Conservation (phyloP, 352 stramenopile species). For the Phytophthora colocasiae region DNA sequence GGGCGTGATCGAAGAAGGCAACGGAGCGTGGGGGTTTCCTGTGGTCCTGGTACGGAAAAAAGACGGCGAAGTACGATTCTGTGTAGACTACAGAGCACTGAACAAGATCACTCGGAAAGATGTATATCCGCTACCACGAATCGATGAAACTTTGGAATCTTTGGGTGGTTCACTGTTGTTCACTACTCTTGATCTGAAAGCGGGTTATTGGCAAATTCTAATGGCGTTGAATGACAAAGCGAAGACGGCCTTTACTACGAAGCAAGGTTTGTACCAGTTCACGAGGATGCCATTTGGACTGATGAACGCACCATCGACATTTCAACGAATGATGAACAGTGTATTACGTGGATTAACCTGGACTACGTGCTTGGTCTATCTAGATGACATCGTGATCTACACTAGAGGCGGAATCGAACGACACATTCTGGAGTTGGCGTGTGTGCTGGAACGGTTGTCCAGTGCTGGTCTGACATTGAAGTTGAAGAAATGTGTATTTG, state of each 20-base stretch:
- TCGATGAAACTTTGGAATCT: neutral
- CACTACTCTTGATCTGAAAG: neutral
- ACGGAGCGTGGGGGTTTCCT: neutral
- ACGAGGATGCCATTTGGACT: neutral
- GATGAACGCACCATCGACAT: neutral
- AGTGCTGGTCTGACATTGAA: neutral
- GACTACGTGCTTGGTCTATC: neutral
- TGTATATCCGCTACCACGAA: neutral
- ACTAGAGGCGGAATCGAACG: neutral
- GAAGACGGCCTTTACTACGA: neutral
- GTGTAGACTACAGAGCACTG: neutral
- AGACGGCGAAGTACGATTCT: neutral
- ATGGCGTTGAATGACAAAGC: neutral
- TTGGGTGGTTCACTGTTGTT: neutral
- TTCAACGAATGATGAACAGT: constrained; percentile 1
- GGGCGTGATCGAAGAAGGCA: neutral
- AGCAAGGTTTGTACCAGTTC: neutral
- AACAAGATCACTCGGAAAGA: constrained; percentile 3
- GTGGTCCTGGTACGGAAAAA: neutral
- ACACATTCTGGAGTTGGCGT: neutral
- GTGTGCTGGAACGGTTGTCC: neutral
- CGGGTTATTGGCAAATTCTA: neutral
- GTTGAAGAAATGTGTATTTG: constrained; percentile 1
- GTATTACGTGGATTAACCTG: neutral
- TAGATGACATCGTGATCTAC: neutral